Evolutionary conservation across 2,329 filamentous ascomycete species (phyloP).

Genomic region (Trichoderma brevicompactum): DNA sequence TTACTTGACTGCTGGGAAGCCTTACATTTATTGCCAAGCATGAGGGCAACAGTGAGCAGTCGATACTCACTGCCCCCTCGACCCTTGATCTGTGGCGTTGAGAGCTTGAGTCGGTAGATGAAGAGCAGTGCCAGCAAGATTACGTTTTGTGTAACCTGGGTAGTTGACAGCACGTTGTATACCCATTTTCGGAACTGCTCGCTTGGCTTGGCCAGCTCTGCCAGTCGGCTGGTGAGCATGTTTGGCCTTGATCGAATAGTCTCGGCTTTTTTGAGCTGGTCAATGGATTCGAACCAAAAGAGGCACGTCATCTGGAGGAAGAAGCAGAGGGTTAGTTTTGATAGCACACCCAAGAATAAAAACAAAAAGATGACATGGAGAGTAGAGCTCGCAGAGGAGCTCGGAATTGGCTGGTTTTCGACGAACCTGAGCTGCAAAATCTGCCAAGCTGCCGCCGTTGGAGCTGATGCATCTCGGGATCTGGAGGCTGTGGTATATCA

Average conservation of each 20-base stretch:
- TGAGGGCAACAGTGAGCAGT: slow-evolving; percentile 88
- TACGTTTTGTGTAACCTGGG: slow-evolving; percentile 95
- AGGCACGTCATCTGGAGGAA: slow-evolving; percentile 81
- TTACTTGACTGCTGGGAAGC: neutral
- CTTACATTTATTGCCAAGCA: slow-evolving; percentile 96
- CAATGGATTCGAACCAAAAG: slow-evolving; percentile 94
- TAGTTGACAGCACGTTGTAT: slow-evolving; percentile 84
- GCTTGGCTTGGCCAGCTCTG: slow-evolving; percentile 73
- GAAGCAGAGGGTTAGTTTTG: neutral
- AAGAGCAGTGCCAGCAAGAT: slow-evolving; percentile 88
- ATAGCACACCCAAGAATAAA: neutral
- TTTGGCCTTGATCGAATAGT: slow-evolving; percentile 53
- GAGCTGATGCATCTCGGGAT: slow-evolving; percentile 77
- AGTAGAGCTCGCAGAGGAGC: neutral
- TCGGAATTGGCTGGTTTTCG: neutral
- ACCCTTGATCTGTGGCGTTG: slow-evolving; percentile 86
- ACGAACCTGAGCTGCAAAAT: slow-evolving; percentile 80
- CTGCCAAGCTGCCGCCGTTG: slow-evolving; percentile 74
- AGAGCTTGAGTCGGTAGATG: slow-evolving; percentile 89
- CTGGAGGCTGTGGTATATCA: slow-evolving; percentile 65
- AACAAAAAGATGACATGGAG: no score
- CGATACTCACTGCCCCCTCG: slow-evolving; percentile 93
- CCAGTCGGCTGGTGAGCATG: slow-evolving; percentile 57
- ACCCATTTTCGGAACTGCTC: slow-evolving; percentile 93
- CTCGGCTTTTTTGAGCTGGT: slow-evolving; percentile 77